Evolutionary conservation across 352 stramenopile species (phyloP), one percentile per base, ranked within the genome.

Genomic region (Phytopythium helicoides): DNA sequence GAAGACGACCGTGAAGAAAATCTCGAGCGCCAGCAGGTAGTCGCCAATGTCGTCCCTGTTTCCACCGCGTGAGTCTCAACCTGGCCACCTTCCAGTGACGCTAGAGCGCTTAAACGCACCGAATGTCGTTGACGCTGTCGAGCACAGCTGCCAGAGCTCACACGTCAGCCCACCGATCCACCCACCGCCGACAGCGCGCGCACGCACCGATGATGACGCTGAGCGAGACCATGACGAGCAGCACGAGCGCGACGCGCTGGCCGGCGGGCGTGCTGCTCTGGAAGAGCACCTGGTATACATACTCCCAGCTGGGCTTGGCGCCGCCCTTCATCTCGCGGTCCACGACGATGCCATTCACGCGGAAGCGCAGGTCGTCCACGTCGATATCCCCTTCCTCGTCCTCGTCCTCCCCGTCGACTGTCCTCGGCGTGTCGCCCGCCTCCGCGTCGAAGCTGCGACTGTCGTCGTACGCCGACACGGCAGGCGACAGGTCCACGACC

Each of bases 1-100:
- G 51, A 94, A 94, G n/a, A 90, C 52, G 47, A 89, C 42, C 15
- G 83, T 92, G 60, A 94, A 94, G 40, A 86, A 79, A 28, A 89
- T 68, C 51, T 94, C 84, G 7, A 89, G 66, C 22, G 63, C 64
- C 15, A 94, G 55, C 47, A 94, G 35, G 33, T 85, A 86, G 52
- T 83, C 58, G 2, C 82, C 79, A 48, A 89, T 69, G 18, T 76
- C 51, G 11, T 83, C 76, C 14, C 82, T 89, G 39, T 15, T 26
- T 21, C 16, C 28, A 57, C 34, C 18, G 34, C 21, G 33, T 14
- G 18, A 28, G 12, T 22, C 5, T 12, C n/a, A 5, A 3, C 14
- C 18, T 6, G 15, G n/a, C 15, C 15, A 2, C n/a, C 38, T 6
- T 5, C 12, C 19, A n/a, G 18, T 8, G 16, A n/a, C 18, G 9